These are phyloP conservation scores for Candida fluviatilis DNA, from an alignment of 805 yeast genomes.

Conservation along the genomic window DNA sequence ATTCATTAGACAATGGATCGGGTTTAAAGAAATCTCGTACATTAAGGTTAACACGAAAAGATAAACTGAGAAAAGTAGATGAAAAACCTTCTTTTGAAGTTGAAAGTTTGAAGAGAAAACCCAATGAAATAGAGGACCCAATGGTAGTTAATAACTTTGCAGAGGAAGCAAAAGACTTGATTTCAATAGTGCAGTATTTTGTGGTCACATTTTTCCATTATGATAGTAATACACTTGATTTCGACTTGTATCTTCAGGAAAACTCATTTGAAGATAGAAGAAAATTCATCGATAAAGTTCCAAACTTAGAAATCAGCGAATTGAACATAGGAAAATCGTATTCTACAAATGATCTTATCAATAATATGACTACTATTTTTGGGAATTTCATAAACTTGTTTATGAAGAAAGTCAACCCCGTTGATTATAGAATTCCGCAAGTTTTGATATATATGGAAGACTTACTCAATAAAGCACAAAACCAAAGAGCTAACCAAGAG, in stretches of 20 bases:
- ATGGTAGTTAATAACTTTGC: slow-evolving; percentile 30
- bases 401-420: slow-evolving; percentile 32
- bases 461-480: slow-evolving; percentile 32
- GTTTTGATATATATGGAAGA: slow-evolving; percentile 27
- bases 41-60: slow-evolving; percentile 22
- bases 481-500: slow-evolving; percentile 55
- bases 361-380: slow-evolving; percentile 45
- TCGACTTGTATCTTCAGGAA: slow-evolving; percentile 23
- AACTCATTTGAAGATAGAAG: slow-evolving; percentile 29
- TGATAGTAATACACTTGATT: slow-evolving; percentile 25
- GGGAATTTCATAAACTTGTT: slow-evolving; percentile 34
- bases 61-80: slow-evolving; percentile 4
- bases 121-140: slow-evolving; percentile 27
- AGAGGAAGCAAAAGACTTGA: slow-evolving; percentile 31
- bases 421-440: slow-evolving; percentile 31
- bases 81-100: neutral
- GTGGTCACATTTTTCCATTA: slow-evolving; percentile 40
- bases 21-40: slow-evolving; percentile 26
- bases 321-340: slow-evolving; percentile 37
- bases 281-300: slow-evolving; percentile 22
- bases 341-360: slow-evolving; percentile 47
- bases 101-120: slow-evolving; percentile 4
- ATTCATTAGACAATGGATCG: slow-evolving; percentile 8
- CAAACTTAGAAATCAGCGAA: slow-evolving; percentile 21
- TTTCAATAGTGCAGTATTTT: slow-evolving; percentile 36